Conservation (phyloP, 2,329 filamentous ascomycete genomes). For the Westerdykella ornata region DNA sequence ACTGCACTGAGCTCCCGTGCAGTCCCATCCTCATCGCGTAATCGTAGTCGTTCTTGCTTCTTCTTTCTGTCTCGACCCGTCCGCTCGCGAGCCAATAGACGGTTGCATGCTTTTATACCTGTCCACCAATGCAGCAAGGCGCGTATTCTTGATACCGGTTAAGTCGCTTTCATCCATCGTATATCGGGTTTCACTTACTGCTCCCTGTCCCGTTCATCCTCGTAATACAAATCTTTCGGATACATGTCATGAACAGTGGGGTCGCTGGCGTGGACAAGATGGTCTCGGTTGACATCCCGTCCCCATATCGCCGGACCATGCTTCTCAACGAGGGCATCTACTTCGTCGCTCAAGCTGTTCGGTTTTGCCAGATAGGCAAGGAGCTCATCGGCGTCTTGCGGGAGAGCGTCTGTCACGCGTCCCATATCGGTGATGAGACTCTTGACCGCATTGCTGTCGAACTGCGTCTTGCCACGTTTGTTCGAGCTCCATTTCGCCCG, state of each 20-base stretch:
- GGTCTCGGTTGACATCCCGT: conserved; percentile 24
- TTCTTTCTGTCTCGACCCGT: conserved; percentile 31
- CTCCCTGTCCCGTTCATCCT: conserved; percentile 26
- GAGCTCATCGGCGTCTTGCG: conserved; percentile 31
- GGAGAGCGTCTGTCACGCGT: conserved; percentile 23
- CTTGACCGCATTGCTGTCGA: conserved; percentile 30
- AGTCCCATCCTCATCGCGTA: conserved; percentile 11
- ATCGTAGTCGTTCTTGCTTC: conserved; percentile 20
- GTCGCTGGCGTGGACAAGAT: conserved; percentile 29
- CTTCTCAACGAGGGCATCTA: conserved; percentile 26
- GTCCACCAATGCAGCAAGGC: conserved; percentile 35
- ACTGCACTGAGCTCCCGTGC: neutral
- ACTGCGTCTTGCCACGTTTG: conserved; percentile 35
- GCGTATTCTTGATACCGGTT: conserved; percentile 20
- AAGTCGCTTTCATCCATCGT: neutral
- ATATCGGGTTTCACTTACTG: conserved; percentile 22
- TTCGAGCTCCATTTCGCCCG: conserved; percentile 34
- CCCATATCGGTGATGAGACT: conserved; percentile 32
- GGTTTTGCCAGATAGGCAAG: conserved; percentile 24
- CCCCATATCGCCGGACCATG: conserved; percentile 32
- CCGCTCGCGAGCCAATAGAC: conserved; percentile 32
- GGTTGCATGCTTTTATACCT: conserved; percentile 33
- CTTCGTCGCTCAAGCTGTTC: conserved; percentile 24
- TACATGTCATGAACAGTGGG: conserved; percentile 27
- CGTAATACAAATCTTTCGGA: conserved; percentile 27